These are phyloP conservation scores for Ophiostoma novo-ulmi DNA, from an alignment of 2,329 filamentous ascomycete genomes.

Conservation along the genomic window DNA sequence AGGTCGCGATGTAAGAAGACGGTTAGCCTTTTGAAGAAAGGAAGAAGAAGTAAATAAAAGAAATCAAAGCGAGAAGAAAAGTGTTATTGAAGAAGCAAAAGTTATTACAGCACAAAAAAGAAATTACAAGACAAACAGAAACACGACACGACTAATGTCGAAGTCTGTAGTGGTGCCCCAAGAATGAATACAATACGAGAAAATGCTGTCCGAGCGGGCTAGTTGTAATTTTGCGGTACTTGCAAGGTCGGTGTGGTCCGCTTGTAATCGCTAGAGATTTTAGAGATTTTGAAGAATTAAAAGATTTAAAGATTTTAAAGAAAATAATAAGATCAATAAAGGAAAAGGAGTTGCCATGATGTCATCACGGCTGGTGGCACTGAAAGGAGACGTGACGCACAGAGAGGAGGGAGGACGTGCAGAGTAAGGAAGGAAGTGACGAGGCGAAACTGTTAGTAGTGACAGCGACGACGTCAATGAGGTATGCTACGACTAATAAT, in stretches of 20 bases:
- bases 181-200: constrained; percentile 12
- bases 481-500: background rate
- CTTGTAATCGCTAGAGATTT: too few relatives aligned
- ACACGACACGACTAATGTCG: background rate
- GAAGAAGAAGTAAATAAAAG: background rate
- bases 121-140: background rate
- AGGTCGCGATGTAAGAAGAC: too few relatives aligned
- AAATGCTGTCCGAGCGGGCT: background rate
- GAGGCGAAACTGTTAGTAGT: background rate
- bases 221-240: background rate
- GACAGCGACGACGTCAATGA: background rate
- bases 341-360: background rate
- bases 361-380: background rate
- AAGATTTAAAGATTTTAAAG: background rate
- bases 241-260: background rate
- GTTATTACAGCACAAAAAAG: background rate
- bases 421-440: background rate
- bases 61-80: background rate
- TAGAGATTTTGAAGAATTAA: background rate
- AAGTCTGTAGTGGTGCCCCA: background rate
- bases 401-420: background rate
- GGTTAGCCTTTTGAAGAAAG: background rate
- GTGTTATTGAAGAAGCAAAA: background rate
- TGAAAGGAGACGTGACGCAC: background rate
- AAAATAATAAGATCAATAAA: background rate